A percentile compares a stretch with the other conserved stretches of the same genome.
These are phyloP conservation scores for Coemansia sp. DNA, from an alignment of 192 early-diverging fungal genomes.

Conservation along the genomic window DNA sequence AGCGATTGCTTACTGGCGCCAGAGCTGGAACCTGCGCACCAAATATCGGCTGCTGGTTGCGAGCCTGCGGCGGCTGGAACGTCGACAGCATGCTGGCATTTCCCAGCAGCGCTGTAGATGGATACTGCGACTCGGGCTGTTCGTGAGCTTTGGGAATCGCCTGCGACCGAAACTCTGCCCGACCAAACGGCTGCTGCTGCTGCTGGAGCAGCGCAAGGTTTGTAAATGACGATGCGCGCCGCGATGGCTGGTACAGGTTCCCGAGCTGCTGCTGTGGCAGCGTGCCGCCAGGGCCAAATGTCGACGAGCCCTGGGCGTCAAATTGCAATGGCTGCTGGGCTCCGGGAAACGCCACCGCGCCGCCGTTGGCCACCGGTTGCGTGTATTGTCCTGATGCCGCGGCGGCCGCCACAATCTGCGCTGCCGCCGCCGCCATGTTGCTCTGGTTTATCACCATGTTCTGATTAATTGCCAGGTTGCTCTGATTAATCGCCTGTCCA, in stretches of 20 bases:
- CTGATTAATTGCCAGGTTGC: slow-evolving; percentile 8
- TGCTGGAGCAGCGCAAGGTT: slow-evolving; percentile 34
- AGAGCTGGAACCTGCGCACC: neutral
- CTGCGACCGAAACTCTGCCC: slow-evolving; percentile 5
- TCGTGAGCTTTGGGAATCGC: slow-evolving; percentile 12
- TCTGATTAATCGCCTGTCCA: slow-evolving; percentile 32
- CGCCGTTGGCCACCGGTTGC: slow-evolving; percentile 13
- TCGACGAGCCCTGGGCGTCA: neutral
- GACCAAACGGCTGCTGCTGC: slow-evolving; percentile 12
- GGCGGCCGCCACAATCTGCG: slow-evolving; percentile 20
- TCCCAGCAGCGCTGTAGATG: slow-evolving; percentile 6
- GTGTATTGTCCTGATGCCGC: slow-evolving; percentile 29
- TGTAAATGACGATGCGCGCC: slow-evolving; percentile 38
- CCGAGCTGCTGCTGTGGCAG: slow-evolving; percentile 16
- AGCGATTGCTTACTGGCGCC: neutral
- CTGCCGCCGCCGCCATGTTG: slow-evolving; percentile 25
- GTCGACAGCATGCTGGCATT: neutral
- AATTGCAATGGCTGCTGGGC: neutral
- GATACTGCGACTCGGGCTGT: neutral
- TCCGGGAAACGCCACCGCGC: slow-evolving; percentile 10
- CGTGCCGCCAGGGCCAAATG: neutral
- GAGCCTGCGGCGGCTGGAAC: slow-evolving; percentile 13
- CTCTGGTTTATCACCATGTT: slow-evolving; percentile 3
- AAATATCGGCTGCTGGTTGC: slow-evolving; percentile 27
- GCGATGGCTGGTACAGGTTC: slow-evolving; percentile 14